Conservation (phyloP, 2,329 filamentous ascomycete species). For the Phialocephala subalpina region DNA sequence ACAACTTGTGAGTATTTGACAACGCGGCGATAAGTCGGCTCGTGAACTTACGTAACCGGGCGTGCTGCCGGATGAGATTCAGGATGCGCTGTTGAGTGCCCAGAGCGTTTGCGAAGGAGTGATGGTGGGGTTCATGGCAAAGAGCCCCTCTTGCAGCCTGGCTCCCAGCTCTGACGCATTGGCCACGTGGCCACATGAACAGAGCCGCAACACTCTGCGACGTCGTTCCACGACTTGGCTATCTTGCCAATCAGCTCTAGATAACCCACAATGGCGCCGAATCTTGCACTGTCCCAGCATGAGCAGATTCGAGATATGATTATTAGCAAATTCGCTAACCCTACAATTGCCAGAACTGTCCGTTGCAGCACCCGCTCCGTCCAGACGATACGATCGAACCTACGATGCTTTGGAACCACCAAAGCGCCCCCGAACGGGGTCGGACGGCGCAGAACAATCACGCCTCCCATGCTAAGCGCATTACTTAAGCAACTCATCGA, state of each 20-base stretch:
- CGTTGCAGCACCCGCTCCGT: slow-evolving; percentile 27
- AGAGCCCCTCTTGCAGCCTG: no score
- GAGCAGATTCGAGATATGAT: slow-evolving; percentile 26
- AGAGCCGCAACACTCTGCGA: slow-evolving; percentile 23
- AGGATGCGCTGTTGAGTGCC: background rate
- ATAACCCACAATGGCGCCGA: slow-evolving; percentile 18
- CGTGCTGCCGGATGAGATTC: slow-evolving; percentile 10
- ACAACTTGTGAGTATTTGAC: background rate
- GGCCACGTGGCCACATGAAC: slow-evolving; percentile 12
- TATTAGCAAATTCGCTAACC: slow-evolving; percentile 24
- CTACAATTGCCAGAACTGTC: slow-evolving; percentile 4
- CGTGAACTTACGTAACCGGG: slow-evolving; percentile 16
- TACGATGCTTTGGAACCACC: slow-evolving; percentile 30
- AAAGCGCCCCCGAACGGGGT: slow-evolving; percentile 32
- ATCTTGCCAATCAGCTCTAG: no score
- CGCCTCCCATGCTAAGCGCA: slow-evolving; percentile 40
- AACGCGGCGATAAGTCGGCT: slow-evolving; percentile 8
- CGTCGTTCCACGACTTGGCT: no score
- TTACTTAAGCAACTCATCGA: slow-evolving; percentile 40
- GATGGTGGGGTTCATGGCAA: no score
- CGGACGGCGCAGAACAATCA: slow-evolving; percentile 24
- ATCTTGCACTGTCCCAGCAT: slow-evolving; percentile 28
- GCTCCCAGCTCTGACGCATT: no score
- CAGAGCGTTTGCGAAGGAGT: background rate
- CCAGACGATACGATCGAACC: slow-evolving; percentile 29